Evolutionary conservation across 441 rosid species (phyloP), one percentile per base, ranked within the genome.

Genomic region (Codiaeum variegatum): DNA sequence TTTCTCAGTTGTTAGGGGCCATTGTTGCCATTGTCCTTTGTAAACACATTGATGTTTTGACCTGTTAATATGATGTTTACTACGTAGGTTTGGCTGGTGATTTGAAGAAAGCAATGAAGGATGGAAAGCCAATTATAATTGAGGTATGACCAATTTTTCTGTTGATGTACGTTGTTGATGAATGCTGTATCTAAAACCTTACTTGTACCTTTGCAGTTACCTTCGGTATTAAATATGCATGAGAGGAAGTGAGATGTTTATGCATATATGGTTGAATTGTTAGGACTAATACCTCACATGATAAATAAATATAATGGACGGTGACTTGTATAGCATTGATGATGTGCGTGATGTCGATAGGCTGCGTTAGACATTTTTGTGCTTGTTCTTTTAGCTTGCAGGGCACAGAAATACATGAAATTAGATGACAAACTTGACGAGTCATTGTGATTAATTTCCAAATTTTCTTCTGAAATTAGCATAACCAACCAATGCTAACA

Each of bases 61-160:
- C 63, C 49, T 61, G 54, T 24, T 56, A 31, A 66, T 73, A 69
- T 75, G 29, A 70, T 76, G 46, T 66, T 78, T 78, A 70, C 42
- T 76, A 72, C 58, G 23, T 79, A 95, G 99, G 99, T 73, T 88
- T 95, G 87, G 97, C 93, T 79, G 99, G 98, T 66, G 99, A 95
- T 82, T 76, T 95, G 83, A 95, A 93, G 90, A 95, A 95, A 83
- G 99, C 99, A 81, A 88, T 93, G 97, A 95, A 95, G 88, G 99
- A 95, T 85, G 99, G 99, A 79, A 95, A 95, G 77, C 97, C 99
- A 0, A 88, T 96, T 69, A 96, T 96, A 71, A 93, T 93, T 55
- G 99, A 96, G 97, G 99, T 91, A 82, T 29, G 29, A 19, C 62
- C 52, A 52, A 23, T 64, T 21, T 46, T 49, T 63, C 18, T 62